A percentile compares a stretch with the other conserved stretches of the same genome.
These are phyloP conservation scores for Penicillium oxalicum DNA, from an alignment of 2,329 filamentous ascomycete genomes.

Conservation along the genomic window DNA sequence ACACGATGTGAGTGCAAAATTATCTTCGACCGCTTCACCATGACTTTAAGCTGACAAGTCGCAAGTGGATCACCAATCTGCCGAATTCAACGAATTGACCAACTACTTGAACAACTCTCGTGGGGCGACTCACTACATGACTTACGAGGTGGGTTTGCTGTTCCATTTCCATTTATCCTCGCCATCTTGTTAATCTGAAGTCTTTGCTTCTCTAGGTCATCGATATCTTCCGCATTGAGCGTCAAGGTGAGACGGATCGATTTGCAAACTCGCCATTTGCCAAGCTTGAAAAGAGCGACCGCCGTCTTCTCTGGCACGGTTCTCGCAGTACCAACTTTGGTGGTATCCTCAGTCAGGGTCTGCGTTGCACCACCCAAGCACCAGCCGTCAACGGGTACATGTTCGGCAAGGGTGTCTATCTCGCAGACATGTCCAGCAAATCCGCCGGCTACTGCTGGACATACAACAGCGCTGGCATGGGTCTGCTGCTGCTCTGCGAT, in stretches of 20 bases:
- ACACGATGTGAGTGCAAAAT: conserved; percentile 44
- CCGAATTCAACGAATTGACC: conserved; percentile 60
- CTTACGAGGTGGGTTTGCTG: conserved; percentile 20
- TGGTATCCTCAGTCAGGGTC: conserved; percentile 78
- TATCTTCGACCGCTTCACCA: neutral
- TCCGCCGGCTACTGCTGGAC: conserved; percentile 70
- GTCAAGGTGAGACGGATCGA: conserved; percentile 63
- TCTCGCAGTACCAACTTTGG: conserved; percentile 78
- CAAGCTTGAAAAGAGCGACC: conserved; percentile 53
- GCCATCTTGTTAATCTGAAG: neutral
- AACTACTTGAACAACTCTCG: conserved; percentile 62
- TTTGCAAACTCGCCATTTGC: conserved; percentile 56
- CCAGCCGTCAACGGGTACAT: conserved; percentile 76
- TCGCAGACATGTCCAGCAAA: conserved; percentile 79
- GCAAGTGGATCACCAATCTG: conserved; percentile 48
- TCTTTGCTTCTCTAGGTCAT: conserved; percentile 43
- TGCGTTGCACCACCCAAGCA: conserved; percentile 75
- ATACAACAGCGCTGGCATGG: conserved; percentile 59
- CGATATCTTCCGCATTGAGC: conserved; percentile 77
- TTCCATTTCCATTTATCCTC: neutral
- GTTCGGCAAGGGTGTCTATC: conserved; percentile 86
- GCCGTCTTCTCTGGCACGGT: conserved; percentile 81
- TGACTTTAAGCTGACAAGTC: conserved; percentile 8
- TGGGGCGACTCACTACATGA: conserved; percentile 59
- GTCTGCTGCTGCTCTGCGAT: conserved; percentile 74